Conservation (phyloP, 192 early-diverging fungal species). For the Coemansia pectinata region DNA sequence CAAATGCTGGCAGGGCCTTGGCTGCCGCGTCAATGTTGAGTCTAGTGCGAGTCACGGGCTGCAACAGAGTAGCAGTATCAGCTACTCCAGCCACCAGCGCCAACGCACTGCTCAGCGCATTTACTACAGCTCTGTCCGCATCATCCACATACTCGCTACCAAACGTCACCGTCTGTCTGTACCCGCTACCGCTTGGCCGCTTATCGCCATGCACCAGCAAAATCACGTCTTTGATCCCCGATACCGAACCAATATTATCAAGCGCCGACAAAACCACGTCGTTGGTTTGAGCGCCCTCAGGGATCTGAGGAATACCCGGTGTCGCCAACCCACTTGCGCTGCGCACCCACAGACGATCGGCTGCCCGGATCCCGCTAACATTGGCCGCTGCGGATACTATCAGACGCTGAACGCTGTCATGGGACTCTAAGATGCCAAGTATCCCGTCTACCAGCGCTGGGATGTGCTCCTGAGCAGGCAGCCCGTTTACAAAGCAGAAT, state of each 20-base stretch:
- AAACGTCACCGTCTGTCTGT: constrained; percentile 33
- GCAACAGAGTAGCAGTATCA: background rate
- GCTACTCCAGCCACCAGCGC: background rate
- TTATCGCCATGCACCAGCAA: constrained; percentile 37
- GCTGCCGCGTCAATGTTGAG: constrained; percentile 27
- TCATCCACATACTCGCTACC: constrained; percentile 39
- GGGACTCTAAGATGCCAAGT: constrained; percentile 15
- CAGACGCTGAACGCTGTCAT: constrained; percentile 20
- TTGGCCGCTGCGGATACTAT: constrained; percentile 35
- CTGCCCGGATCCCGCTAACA: constrained; percentile 8
- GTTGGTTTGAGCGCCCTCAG: constrained; percentile 19
- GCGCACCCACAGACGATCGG: constrained; percentile 20
- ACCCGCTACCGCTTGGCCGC: constrained; percentile 39
- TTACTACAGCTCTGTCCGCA: constrained; percentile 16
- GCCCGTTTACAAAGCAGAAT: constrained; percentile 43
- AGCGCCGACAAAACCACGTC: constrained; percentile 36
- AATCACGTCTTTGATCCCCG: constrained; percentile 15
- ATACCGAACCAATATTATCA: constrained; percentile 15
- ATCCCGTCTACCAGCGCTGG: constrained; percentile 35
- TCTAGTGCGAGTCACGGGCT: constrained; percentile 17
- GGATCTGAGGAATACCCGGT: background rate
- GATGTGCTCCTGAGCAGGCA: constrained; percentile 24
- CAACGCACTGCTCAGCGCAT: constrained; percentile 14
- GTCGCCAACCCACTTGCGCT: background rate
- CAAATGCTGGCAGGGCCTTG: constrained; percentile 23